Evolutionary conservation across 345 rosid genomes (phyloP), one percentile per base, ranked within the genome.

Genomic region (Cardiospermum halicacabum): DNA sequence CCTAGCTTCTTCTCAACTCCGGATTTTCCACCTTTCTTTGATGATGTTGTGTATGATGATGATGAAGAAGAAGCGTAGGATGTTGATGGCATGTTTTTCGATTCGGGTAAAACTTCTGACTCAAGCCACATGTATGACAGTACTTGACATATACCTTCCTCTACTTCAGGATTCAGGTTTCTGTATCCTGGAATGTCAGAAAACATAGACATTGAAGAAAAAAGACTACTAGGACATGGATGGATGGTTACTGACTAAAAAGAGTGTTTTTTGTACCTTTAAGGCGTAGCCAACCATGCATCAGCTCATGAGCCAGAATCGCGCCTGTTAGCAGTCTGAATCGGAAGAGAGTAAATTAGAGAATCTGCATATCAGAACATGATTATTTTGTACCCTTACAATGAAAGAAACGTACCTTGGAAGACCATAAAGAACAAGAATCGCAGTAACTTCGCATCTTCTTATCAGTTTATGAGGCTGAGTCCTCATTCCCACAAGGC

Each of bases 91-190:
- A 74, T 58, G 75, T 65, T 72, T 70, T 72, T 78, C 36, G 78
- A 72, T 22, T 48, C 74, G 39, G 97, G 86, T 66, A 88, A 61
- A 47, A 93, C 98, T 78, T 93, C 98, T 25, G 99, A 75, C 60
- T 93, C 99, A 11, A 93, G 96, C 99, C 97, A 93, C 96, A 93
- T 85, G 73, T 87, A 62, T 3, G 99, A 91, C 63, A 94, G 82
- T 53, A 84, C 82, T 73, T 94, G 99, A 73, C 99, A 94, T 67
- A 94, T 87, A 28, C 99, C 99, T 88, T 91, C 96, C 83, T 91
- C 99, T 26, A 91, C 96, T 73, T 84, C 96, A 5, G 95, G 87
- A 77, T 62, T 82, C 27, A 94, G 92, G 79, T 94, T 84, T 13
- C 89, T 69, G 65, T 81, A 94, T 36, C 99, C 99, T 89, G 73